Conservation (phyloP, 2,329 filamentous ascomycete genomes). For the Microsporum canis region DNA sequence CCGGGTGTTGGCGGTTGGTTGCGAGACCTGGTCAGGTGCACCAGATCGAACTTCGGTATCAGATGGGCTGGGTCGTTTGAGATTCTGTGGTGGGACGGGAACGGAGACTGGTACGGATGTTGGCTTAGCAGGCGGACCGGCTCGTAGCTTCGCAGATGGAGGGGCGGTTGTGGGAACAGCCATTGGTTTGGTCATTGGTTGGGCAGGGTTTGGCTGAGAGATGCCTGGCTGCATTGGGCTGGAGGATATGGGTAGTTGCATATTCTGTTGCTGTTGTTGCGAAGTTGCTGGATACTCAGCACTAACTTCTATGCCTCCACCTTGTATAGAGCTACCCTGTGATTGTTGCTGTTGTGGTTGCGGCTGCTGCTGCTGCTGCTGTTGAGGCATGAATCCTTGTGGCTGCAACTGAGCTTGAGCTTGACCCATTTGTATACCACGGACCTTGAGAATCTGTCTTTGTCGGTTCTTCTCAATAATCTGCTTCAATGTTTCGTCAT, state of each 20-base stretch:
- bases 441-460: conserved; percentile 22
- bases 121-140: conserved; percentile 22
- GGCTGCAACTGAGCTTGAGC: conserved; percentile 20
- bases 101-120: conserved; percentile 3
- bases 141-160: conserved; percentile 18
- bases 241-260: background rate
- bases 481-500: conserved; percentile 35
- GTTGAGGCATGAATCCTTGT: conserved; percentile 13
- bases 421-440: conserved; percentile 20
- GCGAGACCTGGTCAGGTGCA: conserved; percentile 20
- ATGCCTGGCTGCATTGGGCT: conserved; percentile 2
- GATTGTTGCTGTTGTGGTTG: conserved; percentile 10
- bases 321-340: background rate
- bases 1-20: conserved; percentile 12
- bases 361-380: conserved; percentile 16
- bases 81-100: conserved; percentile 20
- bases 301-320: background rate
- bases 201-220: background rate
- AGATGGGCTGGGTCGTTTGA: conserved; percentile 36
- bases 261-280: background rate
- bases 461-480: conserved; percentile 27
- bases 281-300: background rate
- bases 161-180: background rate
- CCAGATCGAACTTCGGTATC: conserved; percentile 36
- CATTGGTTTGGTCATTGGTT: conserved; percentile 1